These are phyloP conservation scores for Trichoderma atrobrunneum DNA, from an alignment of 2,329 filamentous ascomycete species.

Conservation along the genomic window DNA sequence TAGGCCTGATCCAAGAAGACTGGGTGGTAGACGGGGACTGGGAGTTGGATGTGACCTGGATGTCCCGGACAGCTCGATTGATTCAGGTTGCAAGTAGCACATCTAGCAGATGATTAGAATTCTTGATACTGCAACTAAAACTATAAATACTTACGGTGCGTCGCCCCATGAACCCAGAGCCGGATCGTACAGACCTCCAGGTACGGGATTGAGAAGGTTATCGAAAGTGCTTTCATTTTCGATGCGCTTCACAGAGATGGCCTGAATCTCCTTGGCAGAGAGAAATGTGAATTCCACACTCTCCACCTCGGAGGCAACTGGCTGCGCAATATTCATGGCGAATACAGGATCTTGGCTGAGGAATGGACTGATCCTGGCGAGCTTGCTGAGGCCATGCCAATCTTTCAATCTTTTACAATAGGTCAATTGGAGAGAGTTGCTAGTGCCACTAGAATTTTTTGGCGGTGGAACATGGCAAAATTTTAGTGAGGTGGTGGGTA, in stretches of 20 bases:
- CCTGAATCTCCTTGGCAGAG: slow-evolving; percentile 75
- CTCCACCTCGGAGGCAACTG: slow-evolving; percentile 77
- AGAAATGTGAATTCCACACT: slow-evolving; percentile 90
- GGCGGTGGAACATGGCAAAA: slow-evolving; percentile 47
- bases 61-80: slow-evolving; percentile 85
- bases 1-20: slow-evolving; percentile 92
- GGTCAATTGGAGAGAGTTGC: slow-evolving; percentile 10
- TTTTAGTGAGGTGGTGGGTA: slow-evolving; percentile 22
- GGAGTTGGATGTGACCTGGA: slow-evolving; percentile 90
- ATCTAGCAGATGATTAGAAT: slow-evolving; percentile 52
- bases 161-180: slow-evolving; percentile 89
- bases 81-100: slow-evolving; percentile 86
- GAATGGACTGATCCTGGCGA: slow-evolving; percentile 7
- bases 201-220: slow-evolving; percentile 81
- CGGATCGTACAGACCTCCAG: slow-evolving; percentile 88
- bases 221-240: slow-evolving; percentile 95
- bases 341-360: slow-evolving; percentile 8
- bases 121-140: background rate
- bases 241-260: slow-evolving; percentile 89
- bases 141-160: slow-evolving; percentile 59
- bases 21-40: slow-evolving; percentile 92
- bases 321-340: slow-evolving; percentile 72
- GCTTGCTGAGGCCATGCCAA: slow-evolving; percentile 18
- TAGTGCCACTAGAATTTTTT: slow-evolving; percentile 36
- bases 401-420: slow-evolving; percentile 9